Evolutionary conservation across 2,329 filamentous ascomycete species (phyloP).

Genomic region (Parastagonospora nodorum): DNA sequence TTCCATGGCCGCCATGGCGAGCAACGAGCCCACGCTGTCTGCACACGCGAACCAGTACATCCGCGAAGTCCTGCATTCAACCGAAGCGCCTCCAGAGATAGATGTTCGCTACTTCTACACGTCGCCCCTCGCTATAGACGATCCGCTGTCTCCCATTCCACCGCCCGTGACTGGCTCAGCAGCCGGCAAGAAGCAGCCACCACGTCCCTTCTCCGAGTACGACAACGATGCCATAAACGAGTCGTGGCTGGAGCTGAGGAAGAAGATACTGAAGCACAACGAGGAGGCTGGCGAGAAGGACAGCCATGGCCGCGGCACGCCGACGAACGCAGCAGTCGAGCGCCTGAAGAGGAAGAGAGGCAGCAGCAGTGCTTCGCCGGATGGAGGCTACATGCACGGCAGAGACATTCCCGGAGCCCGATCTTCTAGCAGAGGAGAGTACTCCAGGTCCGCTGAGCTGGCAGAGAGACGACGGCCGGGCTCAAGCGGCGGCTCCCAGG

Average conservation of each 20-base stretch:
- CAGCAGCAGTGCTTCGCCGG: constrained; percentile 31
- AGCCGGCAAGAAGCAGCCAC: constrained; percentile 60
- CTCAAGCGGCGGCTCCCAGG: constrained; percentile 30
- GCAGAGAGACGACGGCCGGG: constrained; percentile 25
- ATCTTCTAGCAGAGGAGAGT: constrained; percentile 26
- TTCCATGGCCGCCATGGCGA: constrained; percentile 19
- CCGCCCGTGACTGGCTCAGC: constrained; percentile 55
- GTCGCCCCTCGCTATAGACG: constrained; percentile 81
- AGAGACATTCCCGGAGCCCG: constrained; percentile 35
- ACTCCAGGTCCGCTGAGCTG: constrained; percentile 38
- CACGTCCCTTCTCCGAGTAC: constrained; percentile 76
- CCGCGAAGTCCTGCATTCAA: constrained; percentile 49
- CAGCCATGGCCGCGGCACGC: constrained; percentile 22
- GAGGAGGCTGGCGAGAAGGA: constrained; percentile 46
- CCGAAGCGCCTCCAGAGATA: constrained; percentile 42
- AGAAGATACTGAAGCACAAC: constrained; percentile 52
- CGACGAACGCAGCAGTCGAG: constrained; percentile 39
- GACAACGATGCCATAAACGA: constrained; percentile 82
- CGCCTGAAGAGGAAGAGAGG: constrained; percentile 43
- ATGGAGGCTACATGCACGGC: constrained; percentile 25
- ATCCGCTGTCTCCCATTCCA: constrained; percentile 75
- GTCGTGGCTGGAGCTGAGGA: constrained; percentile 70
- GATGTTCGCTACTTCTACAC: constrained; percentile 74
- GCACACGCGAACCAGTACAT: constrained; percentile 51
- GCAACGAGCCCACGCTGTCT: constrained; percentile 28